Evolutionary conservation across 176 grass and related monocot genomes (phyloP).

Genomic region (Triticum turgidum): DNA sequence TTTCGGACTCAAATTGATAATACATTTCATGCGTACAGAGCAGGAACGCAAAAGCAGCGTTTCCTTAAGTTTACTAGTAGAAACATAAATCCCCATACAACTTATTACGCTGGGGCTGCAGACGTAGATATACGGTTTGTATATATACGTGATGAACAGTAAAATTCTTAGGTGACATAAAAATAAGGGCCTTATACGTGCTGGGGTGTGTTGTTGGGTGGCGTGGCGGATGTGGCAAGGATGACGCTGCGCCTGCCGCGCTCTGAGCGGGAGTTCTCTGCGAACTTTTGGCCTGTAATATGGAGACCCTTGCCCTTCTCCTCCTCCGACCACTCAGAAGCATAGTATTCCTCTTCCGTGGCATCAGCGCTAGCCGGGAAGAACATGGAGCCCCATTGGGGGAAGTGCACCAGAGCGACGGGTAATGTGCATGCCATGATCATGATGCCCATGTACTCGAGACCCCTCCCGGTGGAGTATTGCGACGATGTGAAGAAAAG

Average conservation of each 20-base stretch:
- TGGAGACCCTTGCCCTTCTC: slow-evolving; percentile 60
- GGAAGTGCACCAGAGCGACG: slow-evolving; percentile 53
- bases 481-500: slow-evolving; percentile 73
- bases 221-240: slow-evolving; percentile 37
- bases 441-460: slow-evolving; percentile 78
- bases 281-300: slow-evolving; percentile 52
- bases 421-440: slow-evolving; percentile 83
- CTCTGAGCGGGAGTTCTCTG: slow-evolving; percentile 67
- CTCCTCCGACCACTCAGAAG: slow-evolving; percentile 53
- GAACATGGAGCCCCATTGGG: slow-evolving; percentile 93
- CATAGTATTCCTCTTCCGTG: slow-evolving; percentile 59
- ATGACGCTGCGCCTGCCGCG: slow-evolving; percentile 41
- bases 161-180: background rate
- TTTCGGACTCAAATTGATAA: background rate
- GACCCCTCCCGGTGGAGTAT: slow-evolving; percentile 50
- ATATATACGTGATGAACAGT: background rate
- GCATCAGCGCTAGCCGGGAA: slow-evolving; percentile 44
- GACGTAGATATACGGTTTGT: background rate
- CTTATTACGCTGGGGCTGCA: background rate
- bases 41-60: background rate
- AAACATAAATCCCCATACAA: background rate
- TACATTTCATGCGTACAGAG: background rate
- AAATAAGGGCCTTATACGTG: slow-evolving; percentile 20
- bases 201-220: slow-evolving; percentile 37
- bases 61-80: background rate